These are phyloP conservation scores for Amanita pallidorosea DNA, from an alignment of 768 basidiomycete genomes.

Conservation along the genomic window DNA sequence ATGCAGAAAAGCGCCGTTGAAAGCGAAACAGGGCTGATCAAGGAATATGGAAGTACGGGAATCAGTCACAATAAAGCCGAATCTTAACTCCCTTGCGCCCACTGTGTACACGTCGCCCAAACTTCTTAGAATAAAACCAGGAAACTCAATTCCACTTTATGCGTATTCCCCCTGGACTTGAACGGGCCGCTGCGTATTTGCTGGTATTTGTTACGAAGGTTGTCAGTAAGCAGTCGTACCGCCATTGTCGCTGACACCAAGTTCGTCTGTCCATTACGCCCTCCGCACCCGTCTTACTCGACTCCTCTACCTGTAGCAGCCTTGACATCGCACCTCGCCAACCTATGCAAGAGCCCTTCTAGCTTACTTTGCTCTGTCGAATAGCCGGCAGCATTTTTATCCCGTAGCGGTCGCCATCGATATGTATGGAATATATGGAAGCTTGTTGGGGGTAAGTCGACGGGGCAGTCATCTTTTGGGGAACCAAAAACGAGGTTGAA, in stretches of 20 bases:
- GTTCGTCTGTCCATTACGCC: background rate
- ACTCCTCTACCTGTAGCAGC: constrained; percentile 4
- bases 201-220: background rate
- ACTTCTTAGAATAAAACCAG: too few relatives aligned
- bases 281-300: constrained; percentile 1
- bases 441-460: background rate
- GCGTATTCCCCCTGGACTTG: background rate
- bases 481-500: too few relatives aligned
- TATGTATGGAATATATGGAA: background rate
- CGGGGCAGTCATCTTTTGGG: too few relatives aligned
- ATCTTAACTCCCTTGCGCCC: too few relatives aligned
- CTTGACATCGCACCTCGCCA: background rate
- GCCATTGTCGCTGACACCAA: background rate
- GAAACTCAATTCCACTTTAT: too few relatives aligned
- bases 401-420: background rate
- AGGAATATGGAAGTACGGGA: background rate
- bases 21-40: background rate
- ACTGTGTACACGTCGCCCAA: too few relatives aligned
- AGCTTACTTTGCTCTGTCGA: background rate
- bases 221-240: background rate
- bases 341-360: background rate
- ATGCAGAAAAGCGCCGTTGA: background rate
- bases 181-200: background rate
- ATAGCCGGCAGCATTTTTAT: background rate
- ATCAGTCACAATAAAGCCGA: too few relatives aligned